A percentile compares a stretch with the other conserved stretches of the same genome.
phyloP scores from a whole-genome alignment of 78 protist species.

The Anaeramoeba flamelloides region DNA sequence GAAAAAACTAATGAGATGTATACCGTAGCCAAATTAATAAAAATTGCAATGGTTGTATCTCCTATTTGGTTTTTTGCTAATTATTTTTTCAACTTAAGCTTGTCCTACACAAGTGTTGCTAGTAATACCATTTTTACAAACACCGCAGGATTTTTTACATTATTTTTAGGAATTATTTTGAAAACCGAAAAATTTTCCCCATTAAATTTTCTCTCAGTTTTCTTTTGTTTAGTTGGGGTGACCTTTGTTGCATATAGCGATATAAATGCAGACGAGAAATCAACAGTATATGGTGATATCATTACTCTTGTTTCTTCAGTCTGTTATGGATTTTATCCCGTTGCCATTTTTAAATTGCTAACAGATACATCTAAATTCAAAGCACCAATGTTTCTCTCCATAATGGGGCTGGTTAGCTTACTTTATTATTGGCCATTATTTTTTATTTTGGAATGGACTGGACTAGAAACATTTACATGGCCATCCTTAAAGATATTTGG shows the following conservation, averaged over 20 bases:
- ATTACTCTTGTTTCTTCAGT: neutral
- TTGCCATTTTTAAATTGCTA: neutral
- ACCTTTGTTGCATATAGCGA: neutral
- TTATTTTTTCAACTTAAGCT: neutral
- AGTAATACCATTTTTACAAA: neutral
- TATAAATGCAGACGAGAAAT: neutral
- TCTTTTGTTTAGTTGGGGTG: neutral
- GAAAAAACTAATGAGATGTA: neutral
- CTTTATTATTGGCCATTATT: neutral
- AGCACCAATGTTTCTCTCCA: neutral
- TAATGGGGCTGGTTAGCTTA: neutral
- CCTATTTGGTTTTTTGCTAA: slow-evolving; percentile 1
- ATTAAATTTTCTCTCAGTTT: neutral
- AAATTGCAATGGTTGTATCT: neutral
- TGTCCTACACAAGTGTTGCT: neutral
- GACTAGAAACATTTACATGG: neutral
- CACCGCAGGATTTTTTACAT: neutral
- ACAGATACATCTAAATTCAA: neutral
- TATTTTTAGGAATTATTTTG: neutral
- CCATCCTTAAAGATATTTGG: neutral
- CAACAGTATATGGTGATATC: neutral
- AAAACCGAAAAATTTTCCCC: neutral
- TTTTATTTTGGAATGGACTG: neutral
- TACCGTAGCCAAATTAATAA: neutral
- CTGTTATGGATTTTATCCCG: neutral